Conservation (phyloP, 306 rosid species). For the Acacia crassicarpa region DNA sequence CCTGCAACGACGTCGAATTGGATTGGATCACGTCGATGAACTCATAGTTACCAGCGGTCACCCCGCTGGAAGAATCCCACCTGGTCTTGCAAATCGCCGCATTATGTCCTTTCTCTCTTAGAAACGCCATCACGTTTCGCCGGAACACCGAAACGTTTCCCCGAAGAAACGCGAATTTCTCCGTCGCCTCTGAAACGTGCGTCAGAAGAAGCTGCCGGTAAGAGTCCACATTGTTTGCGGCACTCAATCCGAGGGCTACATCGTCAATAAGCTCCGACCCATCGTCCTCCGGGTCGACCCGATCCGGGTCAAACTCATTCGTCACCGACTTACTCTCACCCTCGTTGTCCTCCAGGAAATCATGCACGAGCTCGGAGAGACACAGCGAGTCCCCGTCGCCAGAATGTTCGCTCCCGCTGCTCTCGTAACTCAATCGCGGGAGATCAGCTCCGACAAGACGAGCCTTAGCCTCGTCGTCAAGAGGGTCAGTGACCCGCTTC, state of each 20-base stretch:
- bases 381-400: constrained; percentile 46
- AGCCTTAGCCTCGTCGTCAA: constrained; percentile 63
- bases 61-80: constrained; percentile 56
- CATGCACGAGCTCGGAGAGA: constrained; percentile 70
- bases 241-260: background rate
- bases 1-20: constrained; percentile 25
- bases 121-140: constrained; percentile 60
- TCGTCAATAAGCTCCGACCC: constrained; percentile 34
- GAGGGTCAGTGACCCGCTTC: constrained; percentile 69
- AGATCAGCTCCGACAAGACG: constrained; percentile 51
- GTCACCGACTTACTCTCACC: background rate
- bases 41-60: constrained; percentile 61
- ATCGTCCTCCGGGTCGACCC: constrained; percentile 45
- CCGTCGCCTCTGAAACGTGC: constrained; percentile 56
- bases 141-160: constrained; percentile 26
- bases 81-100: constrained; percentile 80
- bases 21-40: constrained; percentile 66
- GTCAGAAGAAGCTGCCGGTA: constrained; percentile 35
- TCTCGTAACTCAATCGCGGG: constrained; percentile 38
- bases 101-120: constrained; percentile 61
- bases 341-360: constrained; percentile 43
- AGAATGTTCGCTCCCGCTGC: constrained; percentile 90
- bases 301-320: constrained; percentile 51
- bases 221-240: constrained; percentile 34
- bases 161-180: constrained; percentile 28